phyloP scores from a whole-genome alignment of 1,284 basidiomycete species.

The Irpex sp. region DNA sequence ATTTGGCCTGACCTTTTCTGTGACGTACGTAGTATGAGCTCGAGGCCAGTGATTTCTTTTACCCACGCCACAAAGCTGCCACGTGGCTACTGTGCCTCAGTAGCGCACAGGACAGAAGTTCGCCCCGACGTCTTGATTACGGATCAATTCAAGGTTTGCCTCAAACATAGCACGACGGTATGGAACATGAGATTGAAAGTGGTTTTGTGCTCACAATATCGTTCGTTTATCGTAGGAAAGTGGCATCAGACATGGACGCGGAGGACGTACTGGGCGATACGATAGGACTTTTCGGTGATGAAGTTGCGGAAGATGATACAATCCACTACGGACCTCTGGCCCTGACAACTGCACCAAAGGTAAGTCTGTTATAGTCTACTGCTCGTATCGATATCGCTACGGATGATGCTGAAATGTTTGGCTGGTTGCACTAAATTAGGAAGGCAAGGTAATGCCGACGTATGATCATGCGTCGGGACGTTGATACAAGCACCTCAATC shows the following conservation, averaged over 20 bases:
- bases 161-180: too few species aligned
- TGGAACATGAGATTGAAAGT: too few species aligned
- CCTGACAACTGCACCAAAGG: conserved; percentile 54
- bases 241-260: not conserved
- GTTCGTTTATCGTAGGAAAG: too few species aligned
- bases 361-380: conserved; percentile 18
- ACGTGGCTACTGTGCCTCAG: not conserved
- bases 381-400: not conserved
- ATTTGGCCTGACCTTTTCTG: too few species aligned
- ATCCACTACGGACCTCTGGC: conserved; percentile 46
- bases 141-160: too few species aligned
- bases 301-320: conserved; percentile 33
- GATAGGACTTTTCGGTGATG: conserved; percentile 32
- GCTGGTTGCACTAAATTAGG: conserved; percentile 28
- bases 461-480: not conserved
- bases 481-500: too few species aligned
- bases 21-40: too few species aligned
- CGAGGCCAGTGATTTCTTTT: too few species aligned
- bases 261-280: conserved; percentile 18
- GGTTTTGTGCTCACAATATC: too few species aligned
- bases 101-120: not conserved
- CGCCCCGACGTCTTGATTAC: too few species aligned
- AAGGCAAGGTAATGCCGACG: conserved; percentile 47
- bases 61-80: not conserved
- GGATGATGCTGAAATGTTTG: not conserved